These are phyloP conservation scores for Mycena sp. DNA, from an alignment of 1,284 basidiomycete genomes.

Conservation along the genomic window DNA sequence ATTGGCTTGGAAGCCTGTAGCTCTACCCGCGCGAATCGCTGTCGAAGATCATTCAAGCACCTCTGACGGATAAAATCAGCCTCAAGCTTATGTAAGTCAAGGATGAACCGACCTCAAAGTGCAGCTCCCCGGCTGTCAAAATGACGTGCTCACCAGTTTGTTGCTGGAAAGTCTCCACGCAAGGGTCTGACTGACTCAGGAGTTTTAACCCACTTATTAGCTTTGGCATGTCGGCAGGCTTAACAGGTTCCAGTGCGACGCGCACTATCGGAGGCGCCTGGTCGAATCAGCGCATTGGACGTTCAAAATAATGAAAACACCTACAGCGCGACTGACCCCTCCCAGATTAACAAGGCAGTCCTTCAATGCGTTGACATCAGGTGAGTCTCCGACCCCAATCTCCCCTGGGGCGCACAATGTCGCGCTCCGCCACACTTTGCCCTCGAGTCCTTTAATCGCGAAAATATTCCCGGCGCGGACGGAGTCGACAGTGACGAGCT, in stretches of 20 bases:
- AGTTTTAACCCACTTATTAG: slow-evolving; percentile 90
- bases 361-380: slow-evolving; percentile 49
- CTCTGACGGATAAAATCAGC: slow-evolving; percentile 60
- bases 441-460: slow-evolving; percentile 91
- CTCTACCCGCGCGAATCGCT: slow-evolving; percentile 93
- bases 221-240: slow-evolving; percentile 94
- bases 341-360: slow-evolving; percentile 86
- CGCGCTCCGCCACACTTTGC: slow-evolving; percentile 90
- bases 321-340: slow-evolving; percentile 75
- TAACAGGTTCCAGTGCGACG: slow-evolving; percentile 91
- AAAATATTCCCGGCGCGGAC: slow-evolving; percentile 98
- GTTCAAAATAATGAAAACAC: slow-evolving; percentile 5
- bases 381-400: slow-evolving; percentile 49
- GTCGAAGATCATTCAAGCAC: slow-evolving; percentile 94
- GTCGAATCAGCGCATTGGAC: slow-evolving; percentile 6
- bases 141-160: slow-evolving; percentile 99
- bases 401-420: slow-evolving; percentile 83
- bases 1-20: slow-evolving; percentile 96
- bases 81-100: neutral
- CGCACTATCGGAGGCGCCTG: slow-evolving; percentile 93
- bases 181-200: slow-evolving; percentile 96
- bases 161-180: slow-evolving; percentile 97
- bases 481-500: slow-evolving; percentile 84
- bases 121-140: slow-evolving; percentile 94
- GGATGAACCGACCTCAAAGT: slow-evolving; percentile 80